Conservation (phyloP, 768 basidiomycete species). For the Tulasnella sp. region DNA sequence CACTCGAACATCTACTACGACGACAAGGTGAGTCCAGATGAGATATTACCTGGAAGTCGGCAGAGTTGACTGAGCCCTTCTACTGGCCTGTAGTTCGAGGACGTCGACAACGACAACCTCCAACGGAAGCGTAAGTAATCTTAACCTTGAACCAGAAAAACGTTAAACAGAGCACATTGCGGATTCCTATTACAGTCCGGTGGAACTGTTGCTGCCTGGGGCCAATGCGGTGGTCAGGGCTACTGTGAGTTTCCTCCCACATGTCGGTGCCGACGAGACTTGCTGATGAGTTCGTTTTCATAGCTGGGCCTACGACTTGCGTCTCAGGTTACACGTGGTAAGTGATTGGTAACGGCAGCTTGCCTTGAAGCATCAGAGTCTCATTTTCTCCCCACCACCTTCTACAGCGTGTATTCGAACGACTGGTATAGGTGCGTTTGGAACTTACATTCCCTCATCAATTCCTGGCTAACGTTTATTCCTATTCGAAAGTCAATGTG, state of each 20-base stretch:
- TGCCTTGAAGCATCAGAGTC: background rate
- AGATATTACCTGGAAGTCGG: background rate
- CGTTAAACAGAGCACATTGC: background rate
- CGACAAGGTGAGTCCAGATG: background rate
- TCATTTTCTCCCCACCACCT: background rate
- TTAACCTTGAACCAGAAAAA: background rate
- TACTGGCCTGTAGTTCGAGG: background rate
- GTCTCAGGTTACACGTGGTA: background rate
- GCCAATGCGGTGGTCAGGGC: background rate
- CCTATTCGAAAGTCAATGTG: background rate
- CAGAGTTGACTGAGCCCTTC: background rate
- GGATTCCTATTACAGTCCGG: background rate
- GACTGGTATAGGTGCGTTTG: background rate
- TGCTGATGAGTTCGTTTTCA: background rate
- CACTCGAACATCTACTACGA: background rate
- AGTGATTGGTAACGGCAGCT: background rate
- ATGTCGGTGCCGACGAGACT: background rate
- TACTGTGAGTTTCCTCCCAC: background rate
- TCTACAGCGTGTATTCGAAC: background rate
- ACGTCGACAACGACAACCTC: background rate
- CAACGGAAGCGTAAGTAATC: background rate
- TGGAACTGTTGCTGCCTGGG: background rate
- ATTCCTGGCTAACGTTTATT: background rate
- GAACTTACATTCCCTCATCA: background rate
- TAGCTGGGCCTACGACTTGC: background rate